phyloP scores from a whole-genome alignment of 2,329 filamentous ascomycete genomes.

The Pseudocercospora macadamiae region DNA sequence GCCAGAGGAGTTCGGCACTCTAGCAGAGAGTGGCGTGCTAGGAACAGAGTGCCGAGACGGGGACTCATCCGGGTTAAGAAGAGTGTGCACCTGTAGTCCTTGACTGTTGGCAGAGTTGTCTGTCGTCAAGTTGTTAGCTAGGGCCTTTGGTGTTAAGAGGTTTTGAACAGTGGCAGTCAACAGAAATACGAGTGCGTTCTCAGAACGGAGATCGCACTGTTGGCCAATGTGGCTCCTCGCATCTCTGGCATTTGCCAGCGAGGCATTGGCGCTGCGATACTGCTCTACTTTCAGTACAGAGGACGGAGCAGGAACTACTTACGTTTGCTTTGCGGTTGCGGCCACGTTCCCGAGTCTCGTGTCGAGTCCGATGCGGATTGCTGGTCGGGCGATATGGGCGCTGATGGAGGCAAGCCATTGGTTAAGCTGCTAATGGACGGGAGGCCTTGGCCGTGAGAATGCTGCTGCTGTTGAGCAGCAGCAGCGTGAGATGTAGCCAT shows the following conservation, averaged over 20 bases:
- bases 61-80: constrained; percentile 55
- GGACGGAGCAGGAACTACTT: constrained; percentile 27
- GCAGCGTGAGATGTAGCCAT: constrained; percentile 32
- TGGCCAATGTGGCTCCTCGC: no score
- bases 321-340: constrained; percentile 43
- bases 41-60: constrained; percentile 48
- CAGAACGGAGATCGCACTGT: no score
- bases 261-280: no score
- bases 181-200: background rate
- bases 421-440: constrained; percentile 43
- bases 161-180: background rate
- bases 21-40: constrained; percentile 47
- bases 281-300: no score
- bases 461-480: constrained; percentile 23
- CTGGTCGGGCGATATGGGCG: constrained; percentile 36
- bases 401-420: constrained; percentile 38
- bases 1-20: constrained; percentile 39
- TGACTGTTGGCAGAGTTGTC: constrained; percentile 47
- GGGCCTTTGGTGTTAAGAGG: background rate
- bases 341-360: constrained; percentile 43
- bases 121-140: constrained; percentile 13
- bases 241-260: no score
- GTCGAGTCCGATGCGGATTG: constrained; percentile 36
- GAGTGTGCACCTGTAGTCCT: constrained; percentile 53
- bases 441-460: constrained; percentile 32